These are phyloP conservation scores for Daldinia bambusicola DNA, from an alignment of 495 filamentous ascomycete genomes.

Conservation along the genomic window DNA sequence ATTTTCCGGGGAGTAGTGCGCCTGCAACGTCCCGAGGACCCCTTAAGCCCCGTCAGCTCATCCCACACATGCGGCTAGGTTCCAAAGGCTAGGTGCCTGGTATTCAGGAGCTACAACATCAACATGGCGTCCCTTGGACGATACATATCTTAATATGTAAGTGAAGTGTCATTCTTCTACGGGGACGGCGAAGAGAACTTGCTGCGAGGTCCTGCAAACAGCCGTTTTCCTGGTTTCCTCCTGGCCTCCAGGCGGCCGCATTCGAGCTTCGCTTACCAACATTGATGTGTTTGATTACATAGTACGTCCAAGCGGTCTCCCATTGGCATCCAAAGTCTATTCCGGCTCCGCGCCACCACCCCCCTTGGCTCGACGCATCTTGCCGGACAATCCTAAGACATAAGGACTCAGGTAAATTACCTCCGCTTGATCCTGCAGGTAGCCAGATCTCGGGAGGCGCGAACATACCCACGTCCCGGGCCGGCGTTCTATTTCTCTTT, in stretches of 20 bases:
- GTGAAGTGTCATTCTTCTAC: conserved; percentile 15
- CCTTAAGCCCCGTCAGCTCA: not conserved
- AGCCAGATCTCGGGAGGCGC: conserved; percentile 35
- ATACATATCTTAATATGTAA: not conserved
- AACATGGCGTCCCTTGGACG: not conserved
- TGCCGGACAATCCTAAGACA: conserved; percentile 16
- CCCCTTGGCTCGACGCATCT: not conserved
- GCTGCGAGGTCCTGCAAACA: conserved; percentile 24
- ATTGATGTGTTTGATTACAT: conserved; percentile 14
- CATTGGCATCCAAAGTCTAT: not conserved
- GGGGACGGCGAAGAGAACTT: not conserved
- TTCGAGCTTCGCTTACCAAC: conserved; percentile 31
- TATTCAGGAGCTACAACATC: not conserved
- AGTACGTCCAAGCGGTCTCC: not conserved
- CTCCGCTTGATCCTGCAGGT: conserved; percentile 34
- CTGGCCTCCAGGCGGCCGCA: conserved; percentile 9
- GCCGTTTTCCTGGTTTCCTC: conserved; percentile 12
- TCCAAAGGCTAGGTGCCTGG: too few relatives aligned
- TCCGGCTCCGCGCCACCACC: not conserved
- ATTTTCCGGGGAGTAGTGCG: not conserved
- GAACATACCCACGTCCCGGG: not conserved
- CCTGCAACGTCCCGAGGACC: conserved; percentile 18
- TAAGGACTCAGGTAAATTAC: not conserved
- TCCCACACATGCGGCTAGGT: too few relatives aligned
- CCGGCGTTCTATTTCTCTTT: not conserved